Conservation (phyloP, 75 land plant genomes). For the Sequoia sempervirens region DNA sequence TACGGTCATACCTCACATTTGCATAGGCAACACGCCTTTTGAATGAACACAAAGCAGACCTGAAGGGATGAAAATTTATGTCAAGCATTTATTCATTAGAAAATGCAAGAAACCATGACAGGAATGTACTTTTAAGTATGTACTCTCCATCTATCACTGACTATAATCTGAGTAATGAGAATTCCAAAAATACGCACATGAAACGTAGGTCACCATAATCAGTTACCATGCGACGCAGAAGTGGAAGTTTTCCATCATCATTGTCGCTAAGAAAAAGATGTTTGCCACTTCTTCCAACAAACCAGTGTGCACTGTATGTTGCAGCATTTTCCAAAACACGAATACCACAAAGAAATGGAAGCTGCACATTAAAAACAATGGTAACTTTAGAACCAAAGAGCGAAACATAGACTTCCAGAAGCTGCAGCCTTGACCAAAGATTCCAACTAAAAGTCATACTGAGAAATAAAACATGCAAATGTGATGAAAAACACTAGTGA, state of each 20-base stretch:
- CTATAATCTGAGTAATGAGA: neutral
- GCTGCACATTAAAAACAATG: slow-evolving; percentile 28
- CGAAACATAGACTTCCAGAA: neutral
- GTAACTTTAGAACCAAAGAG: neutral
- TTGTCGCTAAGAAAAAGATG: slow-evolving; percentile 82
- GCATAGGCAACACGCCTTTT: slow-evolving; percentile 76
- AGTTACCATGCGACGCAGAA: slow-evolving; percentile 69
- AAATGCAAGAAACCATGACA: neutral
- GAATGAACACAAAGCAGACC: slow-evolving; percentile 79
- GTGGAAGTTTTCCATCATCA: slow-evolving; percentile 56
- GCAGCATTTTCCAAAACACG: slow-evolving; percentile 56
- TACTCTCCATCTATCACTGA: neutral
- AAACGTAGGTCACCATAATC: slow-evolving; percentile 73
- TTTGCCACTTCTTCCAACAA: slow-evolving; percentile 70
- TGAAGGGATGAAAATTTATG: slow-evolving; percentile 22
- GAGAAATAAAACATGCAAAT: neutral
- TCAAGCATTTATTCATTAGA: neutral
- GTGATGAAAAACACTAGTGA: neutral
- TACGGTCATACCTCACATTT: slow-evolving; percentile 77
- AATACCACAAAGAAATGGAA: slow-evolving; percentile 72
- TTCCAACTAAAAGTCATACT: neutral
- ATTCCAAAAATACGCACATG: slow-evolving; percentile 40
- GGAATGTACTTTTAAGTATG: neutral
- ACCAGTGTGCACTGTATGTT: slow-evolving; percentile 34
- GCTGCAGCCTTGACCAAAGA: slow-evolving; percentile 4